Conservation (phyloP, 2,329 filamentous ascomycete species). For the Aplosporella prunicola region DNA sequence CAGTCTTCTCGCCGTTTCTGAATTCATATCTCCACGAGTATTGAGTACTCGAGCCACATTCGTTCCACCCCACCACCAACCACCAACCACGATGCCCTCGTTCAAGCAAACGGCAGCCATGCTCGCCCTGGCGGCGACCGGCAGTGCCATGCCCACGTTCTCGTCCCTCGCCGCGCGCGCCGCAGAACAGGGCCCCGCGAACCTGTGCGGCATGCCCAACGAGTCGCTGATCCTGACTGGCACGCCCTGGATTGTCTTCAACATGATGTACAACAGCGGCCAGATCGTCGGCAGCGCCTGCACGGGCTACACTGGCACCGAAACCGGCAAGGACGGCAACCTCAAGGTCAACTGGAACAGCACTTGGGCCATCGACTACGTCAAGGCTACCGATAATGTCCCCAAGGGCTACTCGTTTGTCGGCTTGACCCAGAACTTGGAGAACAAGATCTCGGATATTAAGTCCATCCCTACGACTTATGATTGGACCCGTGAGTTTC, state of each 20-base stretch:
- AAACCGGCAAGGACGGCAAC: slow-evolving; percentile 20
- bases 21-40: too few relatives aligned
- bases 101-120: slow-evolving; percentile 7
- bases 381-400: slow-evolving; percentile 25
- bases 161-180: slow-evolving; percentile 9
- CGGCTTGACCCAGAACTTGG: slow-evolving; percentile 34
- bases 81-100: slow-evolving; percentile 5
- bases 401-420: slow-evolving; percentile 39
- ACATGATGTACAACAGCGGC: slow-evolving; percentile 37
- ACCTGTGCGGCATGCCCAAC: slow-evolving; percentile 9
- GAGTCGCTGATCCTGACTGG: slow-evolving; percentile 22
- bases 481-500: slow-evolving; percentile 27
- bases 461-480: slow-evolving; percentile 33
- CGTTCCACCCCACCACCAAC: not conserved
- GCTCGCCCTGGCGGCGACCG: slow-evolving; percentile 12
- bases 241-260: slow-evolving; percentile 38
- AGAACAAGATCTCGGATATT: slow-evolving; percentile 31
- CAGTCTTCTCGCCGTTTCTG: too few relatives aligned
- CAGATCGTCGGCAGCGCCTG: slow-evolving; percentile 32
- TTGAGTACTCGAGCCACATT: slow-evolving; percentile 3
- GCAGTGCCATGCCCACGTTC: slow-evolving; percentile 7
- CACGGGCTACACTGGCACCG: slow-evolving; percentile 29
- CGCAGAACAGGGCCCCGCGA: slow-evolving; percentile 13
- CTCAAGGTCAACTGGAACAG: slow-evolving; percentile 32
- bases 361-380: slow-evolving; percentile 31